A percentile compares a stretch with the other conserved stretches of the same genome.
These are phyloP conservation scores for Beta macrorhiza DNA, from an alignment of 179 eudicot genomes.

Conservation along the genomic window DNA sequence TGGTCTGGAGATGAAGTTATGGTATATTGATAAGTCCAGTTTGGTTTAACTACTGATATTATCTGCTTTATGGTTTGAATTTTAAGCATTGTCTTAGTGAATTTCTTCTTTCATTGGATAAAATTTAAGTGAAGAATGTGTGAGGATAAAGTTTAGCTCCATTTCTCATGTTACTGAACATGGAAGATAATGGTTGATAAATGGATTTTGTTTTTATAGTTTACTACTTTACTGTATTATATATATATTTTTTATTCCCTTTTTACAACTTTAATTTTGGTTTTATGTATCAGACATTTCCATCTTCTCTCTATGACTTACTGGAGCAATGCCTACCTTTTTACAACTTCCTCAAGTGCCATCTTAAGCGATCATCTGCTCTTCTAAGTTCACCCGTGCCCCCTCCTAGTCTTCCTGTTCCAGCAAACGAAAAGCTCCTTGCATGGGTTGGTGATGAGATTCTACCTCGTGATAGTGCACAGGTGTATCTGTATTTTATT, in stretches of 20 bases:
- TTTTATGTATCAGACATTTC: constrained; percentile 61
- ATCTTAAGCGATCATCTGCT: constrained; percentile 38
- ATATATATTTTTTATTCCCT: neutral
- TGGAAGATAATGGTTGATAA: constrained; percentile 6
- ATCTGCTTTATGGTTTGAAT: neutral
- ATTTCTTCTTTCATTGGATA: neutral
- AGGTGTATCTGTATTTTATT: constrained; percentile 44
- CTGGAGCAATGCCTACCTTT: constrained; percentile 88
- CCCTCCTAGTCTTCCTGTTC: constrained; percentile 73
- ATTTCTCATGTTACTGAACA: neutral
- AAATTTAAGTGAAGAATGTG: neutral
- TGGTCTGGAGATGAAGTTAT: neutral
- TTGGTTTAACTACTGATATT: neutral
- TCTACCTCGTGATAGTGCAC: constrained; percentile 87
- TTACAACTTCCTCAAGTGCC: constrained; percentile 70
- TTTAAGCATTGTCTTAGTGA: neutral
- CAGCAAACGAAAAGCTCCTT: constrained; percentile 80
- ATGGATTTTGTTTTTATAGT: neutral
- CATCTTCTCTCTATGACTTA: constrained; percentile 59
- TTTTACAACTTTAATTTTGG: constrained; percentile 3
- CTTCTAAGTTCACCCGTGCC: constrained; percentile 47
- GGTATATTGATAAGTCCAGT: neutral
- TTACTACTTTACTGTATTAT: neutral
- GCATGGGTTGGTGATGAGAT: constrained; percentile 96
- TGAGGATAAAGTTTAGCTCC: neutral